Conservation (phyloP, 78 protist genomes). For the Chrysochromulina parva region DNA sequence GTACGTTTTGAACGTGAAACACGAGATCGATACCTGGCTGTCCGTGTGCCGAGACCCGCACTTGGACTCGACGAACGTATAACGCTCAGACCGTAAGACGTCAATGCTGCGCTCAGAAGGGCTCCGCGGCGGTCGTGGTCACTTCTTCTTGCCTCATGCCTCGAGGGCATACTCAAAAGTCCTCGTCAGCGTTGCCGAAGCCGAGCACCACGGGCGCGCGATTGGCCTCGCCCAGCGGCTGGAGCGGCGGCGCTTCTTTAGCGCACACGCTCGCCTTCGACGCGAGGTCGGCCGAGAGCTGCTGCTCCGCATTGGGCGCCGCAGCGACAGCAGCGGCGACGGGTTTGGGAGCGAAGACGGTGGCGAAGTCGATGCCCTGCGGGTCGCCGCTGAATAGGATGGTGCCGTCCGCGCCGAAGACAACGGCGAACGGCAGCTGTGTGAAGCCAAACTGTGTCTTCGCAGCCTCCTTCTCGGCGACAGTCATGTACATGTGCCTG, state of each 20-base stretch:
- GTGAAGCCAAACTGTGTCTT: neutral
- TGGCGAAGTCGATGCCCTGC: neutral
- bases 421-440: neutral
- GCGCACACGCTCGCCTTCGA: no score
- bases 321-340: neutral
- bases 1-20: no score
- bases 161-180: neutral
- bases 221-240: neutral
- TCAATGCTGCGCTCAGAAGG: no score
- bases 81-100: no score
- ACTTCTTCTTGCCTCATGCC: no score
- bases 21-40: no score
- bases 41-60: no score
- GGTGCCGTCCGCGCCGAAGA: neutral
- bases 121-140: no score
- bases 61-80: no score
- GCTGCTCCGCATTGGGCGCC: neutral
- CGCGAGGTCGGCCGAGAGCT: no score
- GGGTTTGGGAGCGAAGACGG: neutral
- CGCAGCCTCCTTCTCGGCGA: neutral
- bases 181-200: neutral
- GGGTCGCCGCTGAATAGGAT: neutral
- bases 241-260: neutral
- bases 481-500: neutral
- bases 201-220: neutral